phyloP scores from a whole-genome alignment of 192 early-diverging fungal genomes.

The Backusella macrospora region DNA sequence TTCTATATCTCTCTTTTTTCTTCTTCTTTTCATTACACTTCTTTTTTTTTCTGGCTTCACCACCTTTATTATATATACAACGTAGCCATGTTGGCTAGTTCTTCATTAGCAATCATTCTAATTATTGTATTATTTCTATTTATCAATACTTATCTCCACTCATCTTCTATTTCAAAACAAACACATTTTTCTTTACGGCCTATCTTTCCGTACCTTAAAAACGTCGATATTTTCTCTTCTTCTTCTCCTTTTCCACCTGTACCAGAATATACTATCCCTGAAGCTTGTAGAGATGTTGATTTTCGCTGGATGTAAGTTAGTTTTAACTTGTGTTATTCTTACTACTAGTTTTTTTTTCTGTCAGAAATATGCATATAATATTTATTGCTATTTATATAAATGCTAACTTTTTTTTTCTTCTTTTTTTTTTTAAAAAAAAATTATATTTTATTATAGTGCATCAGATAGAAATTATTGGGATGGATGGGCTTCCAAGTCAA shows the following conservation, averaged over 20 bases:
- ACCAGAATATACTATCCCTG: background rate
- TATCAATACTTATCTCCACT: background rate
- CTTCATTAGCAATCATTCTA: background rate
- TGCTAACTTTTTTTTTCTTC: background rate
- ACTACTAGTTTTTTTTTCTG: background rate
- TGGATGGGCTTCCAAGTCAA: constrained; percentile 25
- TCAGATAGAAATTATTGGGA: constrained; percentile 31
- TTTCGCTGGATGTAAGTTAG: constrained; percentile 2
- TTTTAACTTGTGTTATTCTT: background rate
- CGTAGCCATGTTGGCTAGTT: background rate
- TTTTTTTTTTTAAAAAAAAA: constrained; percentile 5
- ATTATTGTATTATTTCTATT: background rate
- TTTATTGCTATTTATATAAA: background rate
- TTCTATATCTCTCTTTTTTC: too few relatives aligned
- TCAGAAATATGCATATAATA: background rate
- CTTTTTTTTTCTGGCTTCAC: too few relatives aligned
- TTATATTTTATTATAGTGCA: background rate
- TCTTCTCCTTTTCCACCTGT: background rate
- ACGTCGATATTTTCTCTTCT: background rate
- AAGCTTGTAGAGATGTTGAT: constrained; percentile 10
- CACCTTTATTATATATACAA: background rate
- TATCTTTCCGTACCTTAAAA: background rate
- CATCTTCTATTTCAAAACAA: background rate
- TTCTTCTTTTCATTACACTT: too few relatives aligned
- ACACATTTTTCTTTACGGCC: background rate